Conservation (phyloP, 192 early-diverging fungal genomes). For the Bifiguratus adelaidae region DNA sequence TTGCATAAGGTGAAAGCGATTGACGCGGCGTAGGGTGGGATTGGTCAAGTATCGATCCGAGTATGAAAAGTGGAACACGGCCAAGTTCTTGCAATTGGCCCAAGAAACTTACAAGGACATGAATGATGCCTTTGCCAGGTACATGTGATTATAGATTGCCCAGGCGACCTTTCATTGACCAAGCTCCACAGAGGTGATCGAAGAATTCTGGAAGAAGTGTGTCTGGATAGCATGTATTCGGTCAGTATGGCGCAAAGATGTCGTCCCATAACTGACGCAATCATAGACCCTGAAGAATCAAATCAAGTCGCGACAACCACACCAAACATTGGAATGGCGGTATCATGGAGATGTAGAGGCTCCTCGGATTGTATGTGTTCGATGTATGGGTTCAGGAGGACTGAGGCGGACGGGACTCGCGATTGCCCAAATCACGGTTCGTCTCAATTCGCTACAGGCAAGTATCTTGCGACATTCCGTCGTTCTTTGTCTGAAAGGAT, state of each 20-base stretch:
- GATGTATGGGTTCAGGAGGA: conserved; percentile 29
- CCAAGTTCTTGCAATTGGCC: conserved; percentile 39
- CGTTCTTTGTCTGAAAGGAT: not conserved
- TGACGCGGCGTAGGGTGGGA: conserved; percentile 20
- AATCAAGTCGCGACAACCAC: conserved; percentile 35
- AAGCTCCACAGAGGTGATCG: conserved; percentile 44
- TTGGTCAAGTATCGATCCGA: conserved; percentile 37
- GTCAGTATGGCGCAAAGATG: conserved; percentile 6
- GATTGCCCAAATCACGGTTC: conserved; percentile 52
- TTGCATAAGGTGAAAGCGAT: conserved; percentile 9
- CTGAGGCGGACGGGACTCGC: conserved; percentile 22
- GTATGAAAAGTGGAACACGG: conserved; percentile 44
- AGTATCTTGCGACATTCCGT: not conserved
- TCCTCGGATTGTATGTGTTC: conserved; percentile 47
- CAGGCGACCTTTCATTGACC: not conserved
- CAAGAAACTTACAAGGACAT: conserved; percentile 51
- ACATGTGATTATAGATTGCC: not conserved
- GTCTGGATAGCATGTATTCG: conserved; percentile 44
- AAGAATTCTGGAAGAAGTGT: conserved; percentile 38
- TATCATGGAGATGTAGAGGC: conserved; percentile 41
- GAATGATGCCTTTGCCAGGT: conserved; percentile 57
- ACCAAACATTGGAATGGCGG: conserved; percentile 42
- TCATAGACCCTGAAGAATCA: conserved; percentile 48
- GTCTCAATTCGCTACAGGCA: conserved; percentile 55
- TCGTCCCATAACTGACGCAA: not conserved